A percentile compares a stretch with the other conserved stretches of the same genome.
Evolutionary conservation across 1,139 yeast genomes (phyloP).

Genomic region (Yamadazyma oceani): DNA sequence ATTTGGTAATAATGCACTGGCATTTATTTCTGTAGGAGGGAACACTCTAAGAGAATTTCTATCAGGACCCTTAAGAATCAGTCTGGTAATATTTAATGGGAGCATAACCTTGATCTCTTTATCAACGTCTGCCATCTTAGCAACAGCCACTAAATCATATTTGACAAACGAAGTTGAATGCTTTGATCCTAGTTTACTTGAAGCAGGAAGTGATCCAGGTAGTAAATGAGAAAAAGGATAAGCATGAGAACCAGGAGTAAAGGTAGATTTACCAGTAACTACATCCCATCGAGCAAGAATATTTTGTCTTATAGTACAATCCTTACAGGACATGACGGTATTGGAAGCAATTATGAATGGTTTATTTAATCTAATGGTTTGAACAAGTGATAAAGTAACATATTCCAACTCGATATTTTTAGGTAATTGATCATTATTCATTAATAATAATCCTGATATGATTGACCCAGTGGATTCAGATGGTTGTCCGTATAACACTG

Average conservation of each 20-base stretch:
- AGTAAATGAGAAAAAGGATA: slow-evolving; percentile 92
- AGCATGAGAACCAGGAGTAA: slow-evolving; percentile 70
- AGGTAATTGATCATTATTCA: slow-evolving; percentile 18
- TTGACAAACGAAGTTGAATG: slow-evolving; percentile 56
- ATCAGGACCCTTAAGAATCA: slow-evolving; percentile 80
- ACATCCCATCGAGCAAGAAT: slow-evolving; percentile 90
- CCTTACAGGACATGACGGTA: slow-evolving; percentile 51
- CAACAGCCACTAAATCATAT: slow-evolving; percentile 73
- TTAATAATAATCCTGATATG: slow-evolving; percentile 66
- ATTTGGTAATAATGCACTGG: slow-evolving; percentile 83
- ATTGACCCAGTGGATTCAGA: slow-evolving; percentile 83
- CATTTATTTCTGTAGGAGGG: slow-evolving; percentile 92
- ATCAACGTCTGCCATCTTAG: slow-evolving; percentile 21
- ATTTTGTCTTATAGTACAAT: slow-evolving; percentile 54
- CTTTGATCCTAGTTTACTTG: slow-evolving; percentile 59
- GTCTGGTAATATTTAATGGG: slow-evolving; percentile 76
- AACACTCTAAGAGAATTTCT: slow-evolving; percentile 85
- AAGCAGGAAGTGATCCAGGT: slow-evolving; percentile 89
- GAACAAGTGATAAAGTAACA: slow-evolving; percentile 68
- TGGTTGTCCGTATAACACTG: slow-evolving; percentile 78
- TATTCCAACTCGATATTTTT: slow-evolving; percentile 38
- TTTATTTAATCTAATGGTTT: slow-evolving; percentile 61
- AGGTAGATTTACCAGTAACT: slow-evolving; percentile 52
- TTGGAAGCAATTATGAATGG: slow-evolving; percentile 62
- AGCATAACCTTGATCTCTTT: slow-evolving; percentile 47